Evolutionary conservation across 352 stramenopile species (phyloP), one percentile per base, ranked within the genome.

Genomic region (Phytophthora hibernalis): DNA sequence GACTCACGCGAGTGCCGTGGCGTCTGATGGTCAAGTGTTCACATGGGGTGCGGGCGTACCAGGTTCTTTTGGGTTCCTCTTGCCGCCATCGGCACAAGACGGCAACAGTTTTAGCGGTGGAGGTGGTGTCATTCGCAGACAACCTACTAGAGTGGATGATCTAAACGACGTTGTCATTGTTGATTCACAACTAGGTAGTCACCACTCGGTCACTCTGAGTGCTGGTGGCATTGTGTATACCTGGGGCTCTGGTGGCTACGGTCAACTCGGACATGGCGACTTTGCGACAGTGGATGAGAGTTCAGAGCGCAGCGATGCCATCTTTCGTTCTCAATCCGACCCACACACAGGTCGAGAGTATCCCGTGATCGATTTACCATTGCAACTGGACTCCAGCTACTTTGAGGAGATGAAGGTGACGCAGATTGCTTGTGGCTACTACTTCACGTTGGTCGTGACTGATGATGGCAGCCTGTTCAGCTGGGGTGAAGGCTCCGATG

Each of bases 401-500:
- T 90, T 93, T 18, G 85, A 91, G 44, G 85, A 91, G 35, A 90
- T 91, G 80, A 74, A 76, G 16, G 77, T 92, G 31, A 65, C 77
- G 10, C 76, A 92, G 59, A 61, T 95, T n/a, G 79, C 80, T 8
- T 95, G 87, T 35, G 85, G 85, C 0, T 84, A 90, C 54, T 92
- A 91, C 55, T 92, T 91, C 54, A 90, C 76, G 1, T 21, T 93
- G 16, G 83, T 74, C 8, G 54, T 94, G 35, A 82, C 80, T n/a
- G 84, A 91, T 38, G 87, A 93, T 40, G 85, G 80, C 3, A 87
- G 75, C 20, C 77, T 92, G 5, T 90, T 90, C 40, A 80, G 83
- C 20, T 93, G 83, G 82, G 85, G 85, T 0, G 83, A 93, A 65
- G 85, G 83, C 31, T 93, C 83, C 1, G 85, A 93, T 43, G 83